Base-by-base conservation (phyloP, 345 rosid species). In the Abelmoschus esculentus region DNA sequence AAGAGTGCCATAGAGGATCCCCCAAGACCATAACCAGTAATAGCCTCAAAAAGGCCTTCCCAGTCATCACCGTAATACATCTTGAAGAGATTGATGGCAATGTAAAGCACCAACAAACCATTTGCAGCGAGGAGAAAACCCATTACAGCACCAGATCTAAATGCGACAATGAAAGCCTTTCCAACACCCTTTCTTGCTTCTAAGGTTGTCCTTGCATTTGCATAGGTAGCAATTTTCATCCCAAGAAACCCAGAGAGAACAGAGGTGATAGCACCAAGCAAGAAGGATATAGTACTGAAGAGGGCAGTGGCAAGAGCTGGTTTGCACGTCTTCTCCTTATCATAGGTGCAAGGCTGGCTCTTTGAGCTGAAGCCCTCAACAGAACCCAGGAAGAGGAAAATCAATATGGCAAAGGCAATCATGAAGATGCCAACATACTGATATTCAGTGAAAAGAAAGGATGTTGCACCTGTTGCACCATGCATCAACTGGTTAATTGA, bases 1-100 rank as follows among this genome's bases (percentile, higher is more conserved):
- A 89, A 87, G 49, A 89, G 87, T 44, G 96, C 92, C 92, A 89
- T 89, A 64, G 96, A 89, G 65, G 96, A 89, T 72, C 96, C 96
- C 34, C 96, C 96, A 71, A 89, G 92, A 31, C 96, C 92, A 75
- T 89, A 89, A 61, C 91, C 96, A 79, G 91, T 89, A 17, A 89
- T 89, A 70, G 96, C 80, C 84, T 89, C 96, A 57, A 87, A 89
- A 69, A 89, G 90, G 46, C 96, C 90, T 49, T 79, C 81, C 92
- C 91, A 89, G 74, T 89, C 92, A 70, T 89, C 96, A 29, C 90
- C 92, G 57, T 87, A 89, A 75, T 89, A 89, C 62, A 84, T 73
- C 81, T 89, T 86, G 79, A 89, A 89, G 29, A 86, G 66, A 78
- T 85, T 85, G 83, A 89, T 85, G 77, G 86, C 63, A 72, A 89